A percentile compares a stretch with the other conserved stretches of the same genome.
Conservation (phyloP, 805 yeast genomes). For the Cyberlindnera japonica region DNA sequence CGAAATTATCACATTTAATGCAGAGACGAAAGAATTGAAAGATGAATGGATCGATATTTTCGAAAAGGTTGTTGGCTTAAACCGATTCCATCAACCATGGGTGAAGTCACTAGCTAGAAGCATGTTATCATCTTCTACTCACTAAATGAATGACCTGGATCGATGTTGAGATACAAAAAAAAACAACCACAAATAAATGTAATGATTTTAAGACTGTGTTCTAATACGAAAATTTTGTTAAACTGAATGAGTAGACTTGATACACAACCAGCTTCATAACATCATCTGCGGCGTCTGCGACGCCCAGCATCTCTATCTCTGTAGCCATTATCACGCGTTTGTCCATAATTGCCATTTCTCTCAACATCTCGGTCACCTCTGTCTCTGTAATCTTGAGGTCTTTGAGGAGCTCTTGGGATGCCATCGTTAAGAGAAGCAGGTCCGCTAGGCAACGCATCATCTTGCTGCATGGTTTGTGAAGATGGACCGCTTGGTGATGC, state of each 20-base stretch:
- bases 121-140: constrained; percentile 1
- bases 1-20: constrained; percentile 81
- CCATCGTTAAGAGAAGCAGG: constrained; percentile 8
- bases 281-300: constrained; percentile 18
- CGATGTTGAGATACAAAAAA: too few relatives aligned
- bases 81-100: constrained; percentile 61
- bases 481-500: too few relatives aligned
- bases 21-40: constrained; percentile 63
- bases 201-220: constrained; percentile 1
- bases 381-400: constrained; percentile 20
- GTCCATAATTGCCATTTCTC: constrained; percentile 1
- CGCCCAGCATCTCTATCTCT: constrained; percentile 26
- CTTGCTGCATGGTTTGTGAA: too few relatives aligned
- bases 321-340: constrained; percentile 7
- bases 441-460: constrained; percentile 7
- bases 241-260: not conserved
- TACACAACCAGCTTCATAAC: not conserved
- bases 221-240: not conserved
- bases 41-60: constrained; percentile 61
- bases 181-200: not conserved
- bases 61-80: constrained; percentile 51
- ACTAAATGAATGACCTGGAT: too few relatives aligned
- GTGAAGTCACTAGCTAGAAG: constrained; percentile 39
- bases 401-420: constrained; percentile 18
- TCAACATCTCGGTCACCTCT: constrained; percentile 18